phyloP scores from a whole-genome alignment of 2,329 filamentous ascomycete species.

The Scolecobasidium constrictum region DNA sequence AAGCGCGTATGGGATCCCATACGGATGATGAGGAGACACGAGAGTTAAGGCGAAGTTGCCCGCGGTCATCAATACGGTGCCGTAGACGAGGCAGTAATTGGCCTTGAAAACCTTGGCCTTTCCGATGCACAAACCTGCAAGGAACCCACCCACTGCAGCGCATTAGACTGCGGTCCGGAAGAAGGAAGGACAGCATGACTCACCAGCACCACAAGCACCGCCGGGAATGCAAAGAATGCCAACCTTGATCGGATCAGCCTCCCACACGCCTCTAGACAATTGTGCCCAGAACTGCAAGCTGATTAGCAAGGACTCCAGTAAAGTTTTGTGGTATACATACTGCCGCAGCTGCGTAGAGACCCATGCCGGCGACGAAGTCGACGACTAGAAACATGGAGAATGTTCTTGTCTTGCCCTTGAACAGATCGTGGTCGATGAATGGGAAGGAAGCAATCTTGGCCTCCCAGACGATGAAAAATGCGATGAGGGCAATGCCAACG shows the following conservation, averaged over 20 bases:
- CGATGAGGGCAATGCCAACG: conserved; percentile 5
- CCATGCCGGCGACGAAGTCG: conserved; percentile 10
- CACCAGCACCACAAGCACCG: conserved; percentile 9
- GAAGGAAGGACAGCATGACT: conserved; percentile 1
- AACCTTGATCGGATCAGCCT: conserved; percentile 9
- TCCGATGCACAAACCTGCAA: conserved; percentile 10
- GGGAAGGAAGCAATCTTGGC: conserved; percentile 9
- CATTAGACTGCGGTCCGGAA: background rate
- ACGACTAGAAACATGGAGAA: conserved; percentile 8
- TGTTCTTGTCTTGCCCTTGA: conserved; percentile 8
- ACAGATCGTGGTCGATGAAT: conserved; percentile 10
- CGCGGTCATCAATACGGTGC: background rate
- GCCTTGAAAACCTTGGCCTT: conserved; percentile 2
- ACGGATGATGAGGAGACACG: background rate
- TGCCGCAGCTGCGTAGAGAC: conserved; percentile 8
- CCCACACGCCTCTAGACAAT: conserved; percentile 4
- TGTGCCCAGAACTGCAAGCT: conserved; percentile 8
- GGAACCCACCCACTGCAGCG: conserved; percentile 8
- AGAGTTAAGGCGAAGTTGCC: background rate
- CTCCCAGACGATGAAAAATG: conserved; percentile 8
- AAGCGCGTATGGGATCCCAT: conserved; percentile 4
- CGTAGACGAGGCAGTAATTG: conserved; percentile 8
- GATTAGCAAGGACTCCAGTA: background rate
- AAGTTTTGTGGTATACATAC: conserved; percentile 1
- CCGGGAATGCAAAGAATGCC: conserved; percentile 8